Base-by-base conservation (phyloP, 2,329 filamentous ascomycete genomes). In the Akanthomyces muscarius region DNA sequence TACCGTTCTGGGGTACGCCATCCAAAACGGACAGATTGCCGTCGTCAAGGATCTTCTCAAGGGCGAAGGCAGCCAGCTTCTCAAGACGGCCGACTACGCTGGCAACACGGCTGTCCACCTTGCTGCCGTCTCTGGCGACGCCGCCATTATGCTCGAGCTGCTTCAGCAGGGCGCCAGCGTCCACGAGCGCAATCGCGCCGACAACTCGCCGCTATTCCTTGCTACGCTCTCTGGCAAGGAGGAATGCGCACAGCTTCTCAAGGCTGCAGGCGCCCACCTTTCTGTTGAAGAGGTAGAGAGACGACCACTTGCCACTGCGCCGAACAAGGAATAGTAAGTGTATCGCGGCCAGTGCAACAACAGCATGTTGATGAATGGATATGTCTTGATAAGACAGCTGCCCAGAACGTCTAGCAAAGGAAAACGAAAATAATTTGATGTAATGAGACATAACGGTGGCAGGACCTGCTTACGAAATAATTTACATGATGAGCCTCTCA, bases 41-140 rank as follows among this genome's bases (percentile, higher is more conserved):
- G 82, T 84, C 23, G 88, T 92, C 23, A 79, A 80, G 67, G 84
- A 89, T 64, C 83, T 94, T 53, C 81, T 94, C 63, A 83, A 85
- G 44, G 83, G 83, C 50, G 88, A 91, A 69, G 83, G 87, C 65
- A 78, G 71, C 41, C 85, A 83, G 76, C 80, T 95, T 23, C 81
- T 95, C 51, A 90, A 90, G 70, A 87, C 88, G 66, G 84, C 85
- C 36, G 91, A 95, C 76, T 94, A 94, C 72, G 89, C 89, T 23
- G 90, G 91, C 53, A 95, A 94, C 76, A 94, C 91, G 30, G 81
- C 81, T 4, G 75, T 85, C 44, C 84, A 86, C 69, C 79, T 86
- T 2, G 84, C 84, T 1, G 82, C 84, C 36, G 80, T 86, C 5
- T 79, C 81, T 1, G 80, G 84, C 21, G 78, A 82, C 63, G 74